A percentile compares a stretch with the other conserved stretches of the same genome.
These are phyloP conservation scores for Suillus ampliporus DNA, from an alignment of 768 basidiomycete species.

Conservation along the genomic window DNA sequence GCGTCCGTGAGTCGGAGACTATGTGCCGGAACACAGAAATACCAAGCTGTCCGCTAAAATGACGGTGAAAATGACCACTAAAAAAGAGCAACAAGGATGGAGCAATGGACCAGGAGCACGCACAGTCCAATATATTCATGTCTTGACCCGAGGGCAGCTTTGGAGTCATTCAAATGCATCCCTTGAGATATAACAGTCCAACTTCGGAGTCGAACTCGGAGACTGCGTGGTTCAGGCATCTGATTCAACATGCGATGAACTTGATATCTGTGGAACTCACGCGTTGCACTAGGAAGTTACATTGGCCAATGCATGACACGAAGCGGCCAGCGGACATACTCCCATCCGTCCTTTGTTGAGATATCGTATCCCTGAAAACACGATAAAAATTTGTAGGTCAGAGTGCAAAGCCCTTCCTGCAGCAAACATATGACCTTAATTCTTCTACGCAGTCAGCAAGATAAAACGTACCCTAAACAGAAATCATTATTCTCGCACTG, in stretches of 20 bases:
- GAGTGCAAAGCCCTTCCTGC: slow-evolving; percentile 51
- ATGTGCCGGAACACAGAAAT: slow-evolving; percentile 67
- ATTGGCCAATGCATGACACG: not conserved
- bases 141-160: slow-evolving; percentile 64
- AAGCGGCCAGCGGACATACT: slow-evolving; percentile 49
- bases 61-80: not conserved
- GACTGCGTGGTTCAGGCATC: slow-evolving; percentile 45
- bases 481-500: no score
- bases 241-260: not conserved
- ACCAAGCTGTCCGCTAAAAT: slow-evolving; percentile 55
- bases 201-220: slow-evolving; percentile 66
- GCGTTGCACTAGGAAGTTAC: slow-evolving; percentile 24
- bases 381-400: not conserved
- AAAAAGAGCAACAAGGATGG: not conserved
- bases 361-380: slow-evolving; percentile 75
- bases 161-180: slow-evolving; percentile 89
- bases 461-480: no score
- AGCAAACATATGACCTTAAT: slow-evolving; percentile 74
- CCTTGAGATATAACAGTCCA: slow-evolving; percentile 74
- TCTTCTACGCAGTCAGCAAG: not conserved
- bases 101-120: no score
- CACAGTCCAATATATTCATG: slow-evolving; percentile 88
- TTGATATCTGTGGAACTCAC: slow-evolving; percentile 11
- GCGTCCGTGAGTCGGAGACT: slow-evolving; percentile 68
- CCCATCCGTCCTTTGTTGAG: slow-evolving; percentile 71